Percentiles rank a stretch among this genome's conserved stretches.
phyloP scores from a whole-genome alignment of 2,329 filamentous ascomycete species.

The Curvularia hawaiiensis region DNA sequence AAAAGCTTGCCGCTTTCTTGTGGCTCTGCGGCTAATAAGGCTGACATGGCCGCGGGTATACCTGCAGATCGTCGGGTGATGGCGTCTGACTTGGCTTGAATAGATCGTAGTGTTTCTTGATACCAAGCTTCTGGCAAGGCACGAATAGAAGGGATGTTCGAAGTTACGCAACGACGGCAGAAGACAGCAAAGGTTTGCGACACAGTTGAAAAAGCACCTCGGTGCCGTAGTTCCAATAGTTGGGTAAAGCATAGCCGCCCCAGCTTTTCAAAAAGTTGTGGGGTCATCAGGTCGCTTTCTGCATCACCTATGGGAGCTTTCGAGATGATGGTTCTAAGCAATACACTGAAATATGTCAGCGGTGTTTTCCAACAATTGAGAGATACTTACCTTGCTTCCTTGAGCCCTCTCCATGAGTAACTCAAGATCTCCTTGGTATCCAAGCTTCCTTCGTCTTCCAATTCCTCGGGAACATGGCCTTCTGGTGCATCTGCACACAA shows the following conservation, averaged over 20 bases:
- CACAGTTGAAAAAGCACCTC: conserved; percentile 92
- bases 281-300: conserved; percentile 26
- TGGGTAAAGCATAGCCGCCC: conserved; percentile 81
- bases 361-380: too few relatives aligned
- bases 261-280: conserved; percentile 65
- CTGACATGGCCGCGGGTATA: conserved; percentile 83
- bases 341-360: conserved; percentile 60
- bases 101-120: conserved; percentile 69
- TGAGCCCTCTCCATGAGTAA: conserved; percentile 93
- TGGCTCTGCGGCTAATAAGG: conserved; percentile 73
- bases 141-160: conserved; percentile 51
- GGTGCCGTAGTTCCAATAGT: conserved; percentile 80
- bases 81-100: conserved; percentile 76
- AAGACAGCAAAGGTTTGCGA: conserved; percentile 84
- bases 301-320: conserved; percentile 43
- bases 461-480: conserved; percentile 77
- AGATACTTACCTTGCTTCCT: conserved; percentile 77
- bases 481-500: conserved; percentile 95
- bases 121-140: conserved; percentile 72
- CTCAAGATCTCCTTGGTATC: conserved; percentile 89
- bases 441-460: conserved; percentile 72
- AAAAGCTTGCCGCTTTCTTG: conserved; percentile 64
- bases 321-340: conserved; percentile 60
- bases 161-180: conserved; percentile 69
- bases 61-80: conserved; percentile 88